These are phyloP conservation scores for Cordyceps militaris DNA, from an alignment of 2,329 filamentous ascomycete genomes.

Conservation along the genomic window DNA sequence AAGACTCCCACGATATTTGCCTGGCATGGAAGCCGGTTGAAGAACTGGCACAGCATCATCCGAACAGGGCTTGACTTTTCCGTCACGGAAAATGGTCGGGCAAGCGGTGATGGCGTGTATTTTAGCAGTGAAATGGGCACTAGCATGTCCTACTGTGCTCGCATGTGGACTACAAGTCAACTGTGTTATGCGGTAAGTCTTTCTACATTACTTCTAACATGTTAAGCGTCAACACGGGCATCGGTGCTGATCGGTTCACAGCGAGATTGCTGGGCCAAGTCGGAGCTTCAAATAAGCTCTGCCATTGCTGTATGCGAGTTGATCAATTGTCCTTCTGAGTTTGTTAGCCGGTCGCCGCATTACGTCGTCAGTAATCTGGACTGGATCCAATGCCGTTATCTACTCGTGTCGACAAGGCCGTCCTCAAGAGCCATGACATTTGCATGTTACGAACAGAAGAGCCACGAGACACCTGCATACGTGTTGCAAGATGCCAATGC, in stretches of 20 bases:
- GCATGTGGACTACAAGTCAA: not conserved
- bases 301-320: constrained; percentile 79
- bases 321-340: constrained; percentile 63
- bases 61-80: constrained; percentile 73
- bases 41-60: constrained; percentile 88
- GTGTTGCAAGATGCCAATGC: constrained; percentile 22
- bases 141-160: constrained; percentile 44
- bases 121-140: constrained; percentile 55
- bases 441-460: constrained; percentile 13
- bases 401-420: constrained; percentile 48
- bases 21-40: constrained; percentile 72
- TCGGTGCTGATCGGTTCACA: not conserved
- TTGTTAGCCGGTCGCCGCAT: constrained; percentile 47
- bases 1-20: constrained; percentile 67
- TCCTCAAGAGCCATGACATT: constrained; percentile 2
- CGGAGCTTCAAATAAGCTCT: constrained; percentile 48
- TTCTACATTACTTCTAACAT: not conserved
- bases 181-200: not conserved
- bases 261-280: constrained; percentile 54
- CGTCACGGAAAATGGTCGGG: constrained; percentile 54
- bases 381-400: constrained; percentile 86
- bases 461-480: constrained; percentile 14
- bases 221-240: no score
- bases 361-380: constrained; percentile 69
- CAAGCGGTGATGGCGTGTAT: constrained; percentile 76